Evolutionary conservation across 1,284 basidiomycete genomes (phyloP).

Genomic region (Wallemia hederae): DNA sequence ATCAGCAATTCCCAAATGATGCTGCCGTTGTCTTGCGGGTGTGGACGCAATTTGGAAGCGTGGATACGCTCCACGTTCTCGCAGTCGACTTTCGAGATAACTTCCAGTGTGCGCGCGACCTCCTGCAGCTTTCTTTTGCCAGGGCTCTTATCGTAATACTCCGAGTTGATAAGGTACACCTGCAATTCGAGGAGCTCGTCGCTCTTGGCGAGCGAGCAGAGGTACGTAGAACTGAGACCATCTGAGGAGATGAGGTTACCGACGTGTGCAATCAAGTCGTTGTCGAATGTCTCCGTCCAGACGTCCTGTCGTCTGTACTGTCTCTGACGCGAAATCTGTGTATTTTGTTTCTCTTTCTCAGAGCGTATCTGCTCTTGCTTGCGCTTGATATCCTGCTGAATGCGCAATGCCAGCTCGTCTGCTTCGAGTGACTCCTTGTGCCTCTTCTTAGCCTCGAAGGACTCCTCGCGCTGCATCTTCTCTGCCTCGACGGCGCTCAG

Average conservation of each 20-base stretch:
- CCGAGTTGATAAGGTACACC: slow-evolving; percentile 9
- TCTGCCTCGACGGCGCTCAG: neutral
- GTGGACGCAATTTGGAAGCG: slow-evolving; percentile 3
- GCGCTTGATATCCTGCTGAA: neutral
- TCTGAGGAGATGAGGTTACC: slow-evolving; percentile 1
- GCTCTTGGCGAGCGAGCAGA: slow-evolving; percentile 5
- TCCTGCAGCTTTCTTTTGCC: slow-evolving; percentile 13
- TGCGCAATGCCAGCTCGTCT: neutral
- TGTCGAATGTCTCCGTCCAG: neutral
- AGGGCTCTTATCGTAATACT: slow-evolving; percentile 9
- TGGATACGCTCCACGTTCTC: slow-evolving; percentile 10
- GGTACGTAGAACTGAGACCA: neutral
- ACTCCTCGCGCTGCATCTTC: neutral
- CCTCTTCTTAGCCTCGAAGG: neutral
- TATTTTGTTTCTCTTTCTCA: neutral
- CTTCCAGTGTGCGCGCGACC: slow-evolving; percentile 11
- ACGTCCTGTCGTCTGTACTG: neutral
- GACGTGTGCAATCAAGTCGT: neutral
- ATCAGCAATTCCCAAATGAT: slow-evolving; percentile 6
- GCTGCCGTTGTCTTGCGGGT: slow-evolving; percentile 3
- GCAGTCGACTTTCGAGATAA: slow-evolving; percentile 8
- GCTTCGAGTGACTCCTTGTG: neutral
- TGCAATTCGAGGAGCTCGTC: slow-evolving; percentile 6
- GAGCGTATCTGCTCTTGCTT: neutral
- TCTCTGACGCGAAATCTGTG: neutral